Evolutionary conservation across 2,329 filamentous ascomycete genomes (phyloP), one percentile per base, ranked within the genome.

Genomic region (Aspergillaceae sp.): DNA sequence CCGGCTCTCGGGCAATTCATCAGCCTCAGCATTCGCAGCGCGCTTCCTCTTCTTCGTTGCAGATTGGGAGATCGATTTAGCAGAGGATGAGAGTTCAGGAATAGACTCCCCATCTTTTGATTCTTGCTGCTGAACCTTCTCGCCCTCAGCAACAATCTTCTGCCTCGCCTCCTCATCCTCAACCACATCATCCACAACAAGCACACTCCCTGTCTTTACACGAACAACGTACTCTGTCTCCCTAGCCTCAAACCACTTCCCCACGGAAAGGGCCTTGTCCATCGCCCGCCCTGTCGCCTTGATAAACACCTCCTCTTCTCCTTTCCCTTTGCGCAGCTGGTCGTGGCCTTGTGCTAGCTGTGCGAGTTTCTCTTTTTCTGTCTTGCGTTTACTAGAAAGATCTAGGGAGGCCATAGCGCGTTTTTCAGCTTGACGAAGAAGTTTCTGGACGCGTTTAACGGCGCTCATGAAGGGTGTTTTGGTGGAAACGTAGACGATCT

Each of bases 221-320:
- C 63, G 65, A 3, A 82, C 76, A 5, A 55, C 58, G 58, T 73
- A 81, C 49, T 67, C 62, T 44, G 71, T 68, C 37, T 64, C 69
- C 52, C 76, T 70, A 46, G 73, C 69, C 58, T 76, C 72, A 53
- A 83, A 82, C 71, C 72, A 78, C 42, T 74, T 59, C 1, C 70
- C 79, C 27, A 83, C 55, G 36, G 71, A 69, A 60, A 82, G 57
- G 9, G 75, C 78, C 58, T 76, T 74, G 47, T 73, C 67, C 51
- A 83, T 80, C 34, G 79, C 79, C 43, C 74, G 71, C 4, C 79
- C 79, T 7, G 76, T 79, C 4, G 75, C 80, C 58, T 81, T 83
- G 29, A 83, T 56, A 51, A 75, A 68, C 1, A 83, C 73, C 40
- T 74, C 69, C 52, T 81, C 77, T 42, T 56, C 54, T 5, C 54